Base-by-base conservation (phyloP, 176 grass and related monocot genomes). In the Triticum timopheevii region DNA sequence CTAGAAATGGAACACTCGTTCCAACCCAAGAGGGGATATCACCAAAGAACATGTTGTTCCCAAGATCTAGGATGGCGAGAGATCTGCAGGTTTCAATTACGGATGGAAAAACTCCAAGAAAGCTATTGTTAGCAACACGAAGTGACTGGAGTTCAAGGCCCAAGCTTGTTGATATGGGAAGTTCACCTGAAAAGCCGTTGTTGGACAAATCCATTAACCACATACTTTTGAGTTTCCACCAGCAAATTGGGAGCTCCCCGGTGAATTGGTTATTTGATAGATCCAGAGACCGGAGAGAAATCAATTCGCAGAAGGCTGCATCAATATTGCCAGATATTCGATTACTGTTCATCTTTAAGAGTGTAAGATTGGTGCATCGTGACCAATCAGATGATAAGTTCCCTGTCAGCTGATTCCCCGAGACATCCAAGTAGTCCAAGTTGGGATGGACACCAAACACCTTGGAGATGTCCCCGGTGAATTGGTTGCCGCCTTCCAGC, bases 401-500 rank as follows among this genome's bases (percentile, higher is more conserved):
- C 8, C 38, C 38, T 10, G 8, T 40, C 8, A 40, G 39, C 9
- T 40, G 39, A 40, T 40, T 40, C 6, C 86, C 84, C 0, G 88
- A 88, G 24, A 98, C 59, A 70, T 94, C 91, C 75, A 98, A 15
- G 86, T 93, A 93, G 9, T 7, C 33, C 59, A 98, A 69, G 1
- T 2, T 13, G 28, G 87, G 89, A 44, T 98, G 95, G 8, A 92
- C 80, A 4, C 93, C 91, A 13, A 98, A 95, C 10, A 50, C 86
- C 54, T 93, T 77, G 9, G 87, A 87, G 42, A 98, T 90, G 80
- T 98, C 80, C 0, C 95, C 95, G n/a, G 76, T 89, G 83, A 98
- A 93, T 39, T 81, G 38, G 80, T 98, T 98, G 17, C 28, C 28
- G 2, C 61, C 8, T 44, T 92, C 93, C 23, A 98, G 75, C 54